Evolutionary conservation across 495 filamentous ascomycete genomes (phyloP).

Genomic region (Podospora pseudocomata): DNA sequence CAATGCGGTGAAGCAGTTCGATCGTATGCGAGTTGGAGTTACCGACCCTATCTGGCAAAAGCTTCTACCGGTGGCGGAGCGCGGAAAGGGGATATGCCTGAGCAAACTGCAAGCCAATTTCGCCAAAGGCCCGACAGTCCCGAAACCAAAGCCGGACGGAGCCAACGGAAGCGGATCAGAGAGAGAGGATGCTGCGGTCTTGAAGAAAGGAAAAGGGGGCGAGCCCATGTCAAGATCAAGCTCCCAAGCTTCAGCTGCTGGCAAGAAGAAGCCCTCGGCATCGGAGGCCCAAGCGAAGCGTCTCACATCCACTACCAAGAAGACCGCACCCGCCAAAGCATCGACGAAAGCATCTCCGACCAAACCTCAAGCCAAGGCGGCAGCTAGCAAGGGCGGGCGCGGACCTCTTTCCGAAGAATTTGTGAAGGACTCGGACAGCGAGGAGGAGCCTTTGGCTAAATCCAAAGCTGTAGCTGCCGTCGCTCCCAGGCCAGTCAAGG

Average conservation of each 20-base stretch:
- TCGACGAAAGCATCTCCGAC: constrained; percentile 35
- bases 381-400: constrained; percentile 22
- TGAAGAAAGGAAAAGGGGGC: constrained; percentile 41
- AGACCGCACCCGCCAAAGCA: constrained; percentile 29
- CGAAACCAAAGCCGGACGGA: constrained; percentile 56
- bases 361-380: constrained; percentile 28
- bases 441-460: constrained; percentile 43
- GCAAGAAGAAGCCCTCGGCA: constrained; percentile 59
- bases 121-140: constrained; percentile 53
- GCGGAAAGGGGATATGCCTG: constrained; percentile 74
- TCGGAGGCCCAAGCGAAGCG: constrained; percentile 63
- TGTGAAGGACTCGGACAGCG: constrained; percentile 65
- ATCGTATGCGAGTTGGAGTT: constrained; percentile 68
- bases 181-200: constrained; percentile 31
- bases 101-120: constrained; percentile 67
- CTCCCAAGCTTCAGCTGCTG: constrained; percentile 46
- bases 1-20: constrained; percentile 76
- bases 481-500: constrained; percentile 33
- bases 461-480: constrained; percentile 31
- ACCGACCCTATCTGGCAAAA: constrained; percentile 77
- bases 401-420: constrained; percentile 60
- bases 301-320: constrained; percentile 54
- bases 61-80: constrained; percentile 68
- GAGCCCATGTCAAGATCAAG: constrained; percentile 53
- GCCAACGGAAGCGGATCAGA: constrained; percentile 55